Percentiles rank a stretch among this genome's conserved stretches.
Evolutionary conservation across 1,284 basidiomycete genomes (phyloP).

Genomic region (Laetiporus sulphureus): DNA sequence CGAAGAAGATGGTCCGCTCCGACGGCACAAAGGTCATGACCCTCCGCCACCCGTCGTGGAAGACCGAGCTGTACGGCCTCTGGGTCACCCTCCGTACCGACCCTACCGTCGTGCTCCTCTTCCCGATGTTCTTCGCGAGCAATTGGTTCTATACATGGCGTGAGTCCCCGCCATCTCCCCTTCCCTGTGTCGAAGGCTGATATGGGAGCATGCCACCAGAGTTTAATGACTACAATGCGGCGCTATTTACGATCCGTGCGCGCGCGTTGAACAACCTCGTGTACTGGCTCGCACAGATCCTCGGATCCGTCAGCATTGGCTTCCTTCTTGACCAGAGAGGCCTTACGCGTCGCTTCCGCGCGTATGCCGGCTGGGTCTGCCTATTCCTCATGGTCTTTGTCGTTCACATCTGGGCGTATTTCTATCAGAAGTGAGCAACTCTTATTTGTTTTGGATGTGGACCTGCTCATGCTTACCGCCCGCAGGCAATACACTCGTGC

Average conservation of each 20-base stretch:
- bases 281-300: slow-evolving; percentile 63
- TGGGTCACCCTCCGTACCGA: slow-evolving; percentile 41
- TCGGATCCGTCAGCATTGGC: slow-evolving; percentile 59
- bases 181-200: not conserved
- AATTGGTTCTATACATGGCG: slow-evolving; percentile 80
- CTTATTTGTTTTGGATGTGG: not conserved
- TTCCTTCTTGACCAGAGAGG: slow-evolving; percentile 50
- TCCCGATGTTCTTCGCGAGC: slow-evolving; percentile 52
- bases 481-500: slow-evolving; percentile 54
- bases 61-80: slow-evolving; percentile 44
- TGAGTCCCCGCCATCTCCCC: slow-evolving; percentile 24
- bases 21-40: slow-evolving; percentile 65
- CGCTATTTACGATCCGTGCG: slow-evolving; percentile 60
- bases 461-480: not conserved
- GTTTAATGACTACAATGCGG: slow-evolving; percentile 62
- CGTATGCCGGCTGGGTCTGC: slow-evolving; percentile 55
- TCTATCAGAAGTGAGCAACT: slow-evolving; percentile 54
- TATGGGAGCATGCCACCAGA: slow-evolving; percentile 28
- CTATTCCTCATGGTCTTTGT: slow-evolving; percentile 56
- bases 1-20: slow-evolving; percentile 58
- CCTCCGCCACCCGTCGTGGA: slow-evolving; percentile 65
- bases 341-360: slow-evolving; percentile 52
- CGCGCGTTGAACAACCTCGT: slow-evolving; percentile 62
- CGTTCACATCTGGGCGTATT: slow-evolving; percentile 63
- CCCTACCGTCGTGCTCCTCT: slow-evolving; percentile 42